Conservation (phyloP, 73 alveolate genomes). For the Uronychia binucleata region DNA sequence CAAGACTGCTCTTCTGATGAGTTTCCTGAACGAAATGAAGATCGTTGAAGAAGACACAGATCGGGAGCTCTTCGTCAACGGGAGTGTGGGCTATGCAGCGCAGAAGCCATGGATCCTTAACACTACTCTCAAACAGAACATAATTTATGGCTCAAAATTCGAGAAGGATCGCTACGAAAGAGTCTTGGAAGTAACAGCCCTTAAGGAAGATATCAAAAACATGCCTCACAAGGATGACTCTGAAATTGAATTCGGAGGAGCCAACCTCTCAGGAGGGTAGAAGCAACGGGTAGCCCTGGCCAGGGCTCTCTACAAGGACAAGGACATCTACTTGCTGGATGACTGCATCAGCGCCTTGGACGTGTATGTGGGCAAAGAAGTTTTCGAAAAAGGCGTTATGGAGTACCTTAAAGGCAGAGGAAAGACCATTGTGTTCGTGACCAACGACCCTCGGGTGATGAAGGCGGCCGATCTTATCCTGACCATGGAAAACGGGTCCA, state of each 20-base stretch:
- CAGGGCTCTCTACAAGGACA: slow-evolving; percentile 56
- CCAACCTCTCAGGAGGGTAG: slow-evolving; percentile 65
- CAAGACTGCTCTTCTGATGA: background rate
- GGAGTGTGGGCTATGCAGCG: slow-evolving; percentile 41
- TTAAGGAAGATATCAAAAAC: slow-evolving; percentile 39
- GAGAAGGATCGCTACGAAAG: slow-evolving; percentile 29
- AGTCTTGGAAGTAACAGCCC: slow-evolving; percentile 30
- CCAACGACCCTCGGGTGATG: background rate
- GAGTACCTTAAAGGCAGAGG: background rate
- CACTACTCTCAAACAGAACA: slow-evolving; percentile 58
- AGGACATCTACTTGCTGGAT: slow-evolving; percentile 57
- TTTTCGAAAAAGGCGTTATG: slow-evolving; percentile 7
- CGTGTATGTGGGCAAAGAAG: slow-evolving; percentile 43
- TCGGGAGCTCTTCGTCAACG: slow-evolving; percentile 9
- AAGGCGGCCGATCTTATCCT: background rate
- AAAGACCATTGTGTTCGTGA: slow-evolving; percentile 6
- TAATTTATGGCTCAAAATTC: slow-evolving; percentile 29
- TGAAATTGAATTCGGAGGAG: slow-evolving; percentile 44
- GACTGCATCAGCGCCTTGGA: slow-evolving; percentile 66
- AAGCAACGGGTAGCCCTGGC: slow-evolving; percentile 54
- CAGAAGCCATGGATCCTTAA: slow-evolving; percentile 61
- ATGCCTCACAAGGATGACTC: slow-evolving; percentile 41
- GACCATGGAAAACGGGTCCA: background rate
- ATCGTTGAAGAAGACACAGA: background rate
- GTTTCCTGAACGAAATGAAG: background rate